phyloP scores from a whole-genome alignment of 768 basidiomycete species.

The Lactarius akahatsu region DNA sequence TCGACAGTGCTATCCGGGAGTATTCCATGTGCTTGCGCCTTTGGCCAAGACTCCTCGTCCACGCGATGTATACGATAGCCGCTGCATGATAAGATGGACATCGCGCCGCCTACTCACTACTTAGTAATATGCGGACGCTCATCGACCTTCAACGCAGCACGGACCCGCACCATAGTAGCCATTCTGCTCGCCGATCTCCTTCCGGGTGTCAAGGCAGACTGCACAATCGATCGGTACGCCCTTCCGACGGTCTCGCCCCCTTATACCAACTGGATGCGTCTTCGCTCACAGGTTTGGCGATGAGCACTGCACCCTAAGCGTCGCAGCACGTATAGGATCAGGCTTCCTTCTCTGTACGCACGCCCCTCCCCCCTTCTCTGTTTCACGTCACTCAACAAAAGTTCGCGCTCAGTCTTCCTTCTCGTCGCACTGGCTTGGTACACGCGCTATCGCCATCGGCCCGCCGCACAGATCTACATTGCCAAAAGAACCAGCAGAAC shows the following conservation, averaged over 20 bases:
- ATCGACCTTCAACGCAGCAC: neutral
- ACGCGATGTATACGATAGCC: too few species aligned
- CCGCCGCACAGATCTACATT: neutral
- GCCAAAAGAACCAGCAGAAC: neutral
- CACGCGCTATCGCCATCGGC: neutral
- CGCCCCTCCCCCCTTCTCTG: too few species aligned
- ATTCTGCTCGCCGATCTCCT: neutral
- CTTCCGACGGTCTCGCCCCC: neutral
- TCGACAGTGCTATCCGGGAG: too few species aligned
- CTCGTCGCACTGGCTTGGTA: neutral
- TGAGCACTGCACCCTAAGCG: conserved; percentile 3
- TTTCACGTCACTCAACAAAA: neutral
- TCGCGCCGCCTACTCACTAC: neutral
- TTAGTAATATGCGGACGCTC: neutral
- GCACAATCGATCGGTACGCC: conserved; percentile 6
- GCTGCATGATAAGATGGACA: too few species aligned
- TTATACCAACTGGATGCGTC: neutral
- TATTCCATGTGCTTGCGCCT: too few species aligned
- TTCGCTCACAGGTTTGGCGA: neutral
- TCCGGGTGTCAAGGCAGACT: conserved; percentile 10
- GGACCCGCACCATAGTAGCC: neutral
- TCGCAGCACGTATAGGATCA: neutral
- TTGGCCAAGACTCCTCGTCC: too few species aligned
- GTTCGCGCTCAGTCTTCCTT: neutral
- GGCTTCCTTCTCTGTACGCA: conserved; percentile 2